These are phyloP conservation scores for Diaporthe citri DNA, from an alignment of 2,329 filamentous ascomycete species.

Conservation along the genomic window DNA sequence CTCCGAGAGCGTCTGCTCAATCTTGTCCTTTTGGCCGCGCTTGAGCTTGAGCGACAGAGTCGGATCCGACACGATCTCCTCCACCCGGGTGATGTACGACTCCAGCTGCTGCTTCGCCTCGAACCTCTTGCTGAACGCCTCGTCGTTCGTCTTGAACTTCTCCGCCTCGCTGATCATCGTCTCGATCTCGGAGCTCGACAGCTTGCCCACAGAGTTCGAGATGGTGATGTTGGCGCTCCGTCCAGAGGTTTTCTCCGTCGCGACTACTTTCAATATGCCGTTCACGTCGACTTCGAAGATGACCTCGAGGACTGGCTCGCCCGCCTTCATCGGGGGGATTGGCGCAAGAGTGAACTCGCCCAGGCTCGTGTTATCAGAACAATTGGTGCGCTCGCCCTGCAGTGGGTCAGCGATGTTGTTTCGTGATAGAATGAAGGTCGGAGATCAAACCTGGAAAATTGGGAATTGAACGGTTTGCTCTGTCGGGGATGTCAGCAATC, in stretches of 20 bases:
- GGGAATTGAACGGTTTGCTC: constrained; percentile 90
- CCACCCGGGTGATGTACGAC: constrained; percentile 97
- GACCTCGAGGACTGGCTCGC: constrained; percentile 95
- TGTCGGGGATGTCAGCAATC: no score
- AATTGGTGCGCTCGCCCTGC: no score
- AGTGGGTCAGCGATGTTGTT: no score
- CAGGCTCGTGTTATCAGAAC: constrained; percentile 96
- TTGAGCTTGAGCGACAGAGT: constrained; percentile 97
- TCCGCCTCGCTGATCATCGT: constrained; percentile 97
- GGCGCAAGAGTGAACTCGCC: constrained; percentile 97
- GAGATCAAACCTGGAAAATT: constrained; percentile 73
- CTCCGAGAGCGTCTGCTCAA: constrained; percentile 95
- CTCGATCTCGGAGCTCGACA: constrained; percentile 94
- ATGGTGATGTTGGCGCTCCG: constrained; percentile 99
- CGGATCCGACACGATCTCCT: constrained; percentile 98
- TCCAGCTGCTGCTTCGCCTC: constrained; percentile 99
- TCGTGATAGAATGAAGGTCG: no score
- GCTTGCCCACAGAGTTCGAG: constrained; percentile 99
- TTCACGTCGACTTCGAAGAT: constrained; percentile 99
- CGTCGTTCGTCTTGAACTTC: constrained; percentile 98
- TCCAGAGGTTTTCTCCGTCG: constrained; percentile 98
- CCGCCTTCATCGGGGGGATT: constrained; percentile 88
- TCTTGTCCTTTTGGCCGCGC: constrained; percentile 99
- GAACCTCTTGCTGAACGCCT: constrained; percentile 99
- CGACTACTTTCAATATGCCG: constrained; percentile 99